Conservation (phyloP, 2,329 filamentous ascomycete genomes). For the Diaporthe sp. region DNA sequence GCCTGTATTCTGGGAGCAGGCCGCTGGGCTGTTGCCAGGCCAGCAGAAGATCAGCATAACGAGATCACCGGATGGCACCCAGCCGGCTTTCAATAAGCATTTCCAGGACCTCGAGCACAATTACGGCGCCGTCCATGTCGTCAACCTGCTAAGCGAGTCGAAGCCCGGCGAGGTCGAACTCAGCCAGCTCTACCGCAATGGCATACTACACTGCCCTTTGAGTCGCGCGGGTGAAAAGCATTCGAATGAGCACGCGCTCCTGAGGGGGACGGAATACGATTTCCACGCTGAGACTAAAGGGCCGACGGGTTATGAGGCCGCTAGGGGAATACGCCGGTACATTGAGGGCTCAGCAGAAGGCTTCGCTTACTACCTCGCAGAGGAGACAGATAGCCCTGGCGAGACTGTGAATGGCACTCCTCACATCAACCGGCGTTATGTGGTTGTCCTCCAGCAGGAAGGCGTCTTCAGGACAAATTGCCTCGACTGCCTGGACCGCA, state of each 20-base stretch:
- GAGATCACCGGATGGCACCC: slow-evolving; percentile 88
- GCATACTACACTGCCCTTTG: slow-evolving; percentile 81
- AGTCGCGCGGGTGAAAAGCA: slow-evolving; percentile 70
- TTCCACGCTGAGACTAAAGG: slow-evolving; percentile 96
- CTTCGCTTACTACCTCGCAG: slow-evolving; percentile 92
- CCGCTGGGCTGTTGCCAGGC: slow-evolving; percentile 86
- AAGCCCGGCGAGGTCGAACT: slow-evolving; percentile 91
- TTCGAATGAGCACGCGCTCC: slow-evolving; percentile 77
- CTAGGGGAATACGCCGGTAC: slow-evolving; percentile 83
- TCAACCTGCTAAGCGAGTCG: slow-evolving; percentile 92
- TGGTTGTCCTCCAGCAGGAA: slow-evolving; percentile 89
- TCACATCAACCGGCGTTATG: slow-evolving; percentile 60
- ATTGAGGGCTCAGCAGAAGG: slow-evolving; percentile 85
- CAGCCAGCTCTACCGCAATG: slow-evolving; percentile 82
- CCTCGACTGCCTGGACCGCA: slow-evolving; percentile 94
- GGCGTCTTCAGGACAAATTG: slow-evolving; percentile 98
- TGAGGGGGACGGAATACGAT: slow-evolving; percentile 90
- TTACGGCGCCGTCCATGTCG: slow-evolving; percentile 92
- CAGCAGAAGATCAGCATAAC: slow-evolving; percentile 96
- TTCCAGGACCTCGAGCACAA: slow-evolving; percentile 87
- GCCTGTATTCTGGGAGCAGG: slow-evolving; percentile 97
- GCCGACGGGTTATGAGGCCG: slow-evolving; percentile 89
- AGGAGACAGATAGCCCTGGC: slow-evolving; percentile 68
- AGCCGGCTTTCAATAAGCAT: slow-evolving; percentile 95
- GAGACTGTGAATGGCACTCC: slow-evolving; percentile 61